Evolutionary conservation across 441 rosid genomes (phyloP), one percentile per base, ranked within the genome.

Genomic region (Pelargonium citronellum): DNA sequence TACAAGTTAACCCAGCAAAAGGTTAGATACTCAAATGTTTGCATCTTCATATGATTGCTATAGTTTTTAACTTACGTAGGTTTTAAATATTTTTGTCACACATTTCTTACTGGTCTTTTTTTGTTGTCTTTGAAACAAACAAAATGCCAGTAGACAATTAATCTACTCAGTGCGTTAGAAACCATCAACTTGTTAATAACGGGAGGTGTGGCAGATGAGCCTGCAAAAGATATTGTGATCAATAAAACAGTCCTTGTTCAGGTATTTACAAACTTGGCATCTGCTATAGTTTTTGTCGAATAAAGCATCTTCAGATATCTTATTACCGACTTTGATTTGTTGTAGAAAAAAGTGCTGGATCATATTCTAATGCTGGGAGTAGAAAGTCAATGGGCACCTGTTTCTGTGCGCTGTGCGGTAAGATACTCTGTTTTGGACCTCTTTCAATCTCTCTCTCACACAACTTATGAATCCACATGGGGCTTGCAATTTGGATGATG

Each of bases 351-450:
- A 69, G 75, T 89, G 67, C 76, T 95, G 76, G 99, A 92, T 71
- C 79, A 83, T 82, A 89, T 95, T 61, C 90, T 95, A 34, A 81
- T 89, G 87, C 79, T 95, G 85, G 96, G 97, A 69, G 86, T 92
- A 61, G 99, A 92, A 83, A 92, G 93, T 85, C 95, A 89, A 72
- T 95, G 98, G 99, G 91, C 96, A 57, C 96, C 98, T 70, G 79
- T 92, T 79, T 80, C 93, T 75, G 83, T 91, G 66, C 99, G 98
- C 39, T 89, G 95, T 75, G 83, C 78, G 71, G 99, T 95, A 87
- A 81, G 89, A 49, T 37, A 30, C 74, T 53, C 78, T 74, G 49
- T 73, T 70, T 57, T 67, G 69, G 39, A 34, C 39, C 39, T 34
- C 39, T 34, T 7, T 34, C 39, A 3, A 4, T 5, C 39, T 34